Base-by-base conservation (phyloP, 1,284 basidiomycete species). In the Malassezia vespertilionis region DNA sequence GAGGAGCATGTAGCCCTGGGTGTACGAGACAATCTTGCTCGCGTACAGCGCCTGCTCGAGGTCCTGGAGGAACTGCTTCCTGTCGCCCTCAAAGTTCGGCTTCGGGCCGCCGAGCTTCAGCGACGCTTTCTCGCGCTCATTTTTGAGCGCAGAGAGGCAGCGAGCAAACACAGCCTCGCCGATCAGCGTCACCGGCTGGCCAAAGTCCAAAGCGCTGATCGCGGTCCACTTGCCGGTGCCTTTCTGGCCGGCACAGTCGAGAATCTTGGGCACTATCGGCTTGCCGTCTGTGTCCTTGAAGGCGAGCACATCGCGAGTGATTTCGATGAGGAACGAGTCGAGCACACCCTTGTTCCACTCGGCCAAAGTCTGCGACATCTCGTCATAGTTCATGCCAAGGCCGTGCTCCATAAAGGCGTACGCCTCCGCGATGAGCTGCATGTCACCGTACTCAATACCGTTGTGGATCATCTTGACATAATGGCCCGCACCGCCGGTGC, bases 211-310 rank as follows among this genome's bases (percentile, higher is more conserved):
- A 54, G 93, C 93, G 71, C 89, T 86, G 70, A 96, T 86, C 57
- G 93, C 93, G 53, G 93, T 99, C 93, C 93, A 99, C 76, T 97
- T 97, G 52, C 93, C 93, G 59, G 93, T 99, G 72, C 93, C 93
- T 77, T 99, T 99, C 75, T 99, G 93, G 51, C 91, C 93, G 57
- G 93, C 93, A 15, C 56, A 56, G 59, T 69, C 64, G 42, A 95
- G 79, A 67, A 99, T 93, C 77, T 97, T 97, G 69, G 77, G 78
- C 58, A 97, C 81, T 59, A 97, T 80, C 48, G 88, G 85, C 65
- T 74, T 78, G 52, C 90, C 91, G 72, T 97, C 91, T 51, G 86
- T 83, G 72, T 97, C 93, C 73, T 95, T 90, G 80, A 61, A 66
- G 44, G 57, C 56, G 47, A 69, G 62, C 38, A 61, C 52, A 49